Conservation (phyloP, 345 rosid genomes). For the Salix suchowensis region DNA sequence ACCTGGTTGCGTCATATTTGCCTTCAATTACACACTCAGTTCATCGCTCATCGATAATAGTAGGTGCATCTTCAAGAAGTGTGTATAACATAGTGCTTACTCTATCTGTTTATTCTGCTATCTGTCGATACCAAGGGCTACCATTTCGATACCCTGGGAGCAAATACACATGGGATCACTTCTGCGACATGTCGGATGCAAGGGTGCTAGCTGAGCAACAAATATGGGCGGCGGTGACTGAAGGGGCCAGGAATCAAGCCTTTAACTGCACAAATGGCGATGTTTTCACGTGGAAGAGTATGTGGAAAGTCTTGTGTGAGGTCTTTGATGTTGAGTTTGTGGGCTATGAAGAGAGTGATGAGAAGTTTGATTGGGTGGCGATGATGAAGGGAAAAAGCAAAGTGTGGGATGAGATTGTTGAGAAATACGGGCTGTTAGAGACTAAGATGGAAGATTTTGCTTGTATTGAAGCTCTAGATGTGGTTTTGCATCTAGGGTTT, state of each 20-base stretch:
- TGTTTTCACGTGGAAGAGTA: slow-evolving; percentile 27
- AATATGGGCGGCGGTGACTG: slow-evolving; percentile 24
- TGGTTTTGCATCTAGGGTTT: slow-evolving; percentile 23
- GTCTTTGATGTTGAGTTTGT: slow-evolving; percentile 23
- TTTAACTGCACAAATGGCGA: slow-evolving; percentile 40
- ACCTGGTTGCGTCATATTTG: slow-evolving; percentile 19
- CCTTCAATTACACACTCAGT: slow-evolving; percentile 16
- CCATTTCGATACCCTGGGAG: slow-evolving; percentile 30
- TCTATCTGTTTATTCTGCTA: slow-evolving; percentile 21
- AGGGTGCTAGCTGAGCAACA: slow-evolving; percentile 33
- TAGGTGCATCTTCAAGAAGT: slow-evolving; percentile 35
- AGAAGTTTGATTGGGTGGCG: slow-evolving; percentile 21
- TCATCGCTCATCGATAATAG: slow-evolving; percentile 30
- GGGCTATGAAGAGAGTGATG: slow-evolving; percentile 28
- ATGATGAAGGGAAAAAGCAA: slow-evolving; percentile 19
- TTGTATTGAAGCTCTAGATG: slow-evolving; percentile 14
- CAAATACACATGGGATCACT: slow-evolving; percentile 38
- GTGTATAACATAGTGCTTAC: slow-evolving; percentile 16
- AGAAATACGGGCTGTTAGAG: slow-evolving; percentile 19
- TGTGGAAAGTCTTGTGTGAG: slow-evolving; percentile 28
- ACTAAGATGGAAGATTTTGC: slow-evolving; percentile 33
- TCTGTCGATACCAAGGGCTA: slow-evolving; percentile 23
- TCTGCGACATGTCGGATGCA: slow-evolving; percentile 29
- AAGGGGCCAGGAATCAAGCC: slow-evolving; percentile 22
- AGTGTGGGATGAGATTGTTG: slow-evolving; percentile 38